Conservation (phyloP, 139 green algal species). For the Chlorella vulgaris region DNA sequence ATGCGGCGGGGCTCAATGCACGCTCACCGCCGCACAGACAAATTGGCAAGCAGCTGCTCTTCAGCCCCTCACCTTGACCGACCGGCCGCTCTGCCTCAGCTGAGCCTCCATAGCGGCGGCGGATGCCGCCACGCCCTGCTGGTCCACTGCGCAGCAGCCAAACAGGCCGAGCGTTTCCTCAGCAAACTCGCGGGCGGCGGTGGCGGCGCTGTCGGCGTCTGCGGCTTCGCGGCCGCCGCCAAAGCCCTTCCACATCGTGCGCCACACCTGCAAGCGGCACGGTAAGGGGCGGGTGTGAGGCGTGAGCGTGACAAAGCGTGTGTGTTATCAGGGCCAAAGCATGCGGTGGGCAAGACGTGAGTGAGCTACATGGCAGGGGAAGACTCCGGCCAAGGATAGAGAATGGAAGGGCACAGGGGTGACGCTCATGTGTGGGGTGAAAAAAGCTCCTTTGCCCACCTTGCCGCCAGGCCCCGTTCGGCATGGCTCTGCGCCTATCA, state of each 20-base stretch:
- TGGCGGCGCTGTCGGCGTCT: constrained; percentile 37
- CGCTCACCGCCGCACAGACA: no score
- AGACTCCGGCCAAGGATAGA: no score
- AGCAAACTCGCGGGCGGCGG: constrained; percentile 46
- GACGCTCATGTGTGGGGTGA: no score
- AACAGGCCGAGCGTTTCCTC: constrained; percentile 58
- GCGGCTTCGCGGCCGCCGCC: constrained; percentile 44
- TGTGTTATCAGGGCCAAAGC: no score
- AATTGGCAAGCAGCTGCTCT: neutral
- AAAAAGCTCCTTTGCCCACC: constrained; percentile 19
- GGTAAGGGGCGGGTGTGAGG: neutral
- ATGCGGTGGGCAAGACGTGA: no score
- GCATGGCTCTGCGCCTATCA: constrained; percentile 44
- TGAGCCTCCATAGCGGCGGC: constrained; percentile 9
- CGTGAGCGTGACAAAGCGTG: neutral
- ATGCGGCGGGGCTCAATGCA: no score
- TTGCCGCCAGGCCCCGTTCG: constrained; percentile 44
- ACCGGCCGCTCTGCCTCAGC: constrained; percentile 3
- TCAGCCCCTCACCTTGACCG: neutral
- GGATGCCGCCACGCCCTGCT: constrained; percentile 18
- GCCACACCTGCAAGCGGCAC: neutral
- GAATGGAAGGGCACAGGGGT: no score
- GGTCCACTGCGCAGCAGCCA: constrained; percentile 25
- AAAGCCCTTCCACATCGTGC: constrained; percentile 40
- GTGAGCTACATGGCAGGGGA: no score